Evolutionary conservation across 106 monocot genomes (phyloP), one percentile per base, ranked within the genome.

Genomic region (Dendrobium catenatum): DNA sequence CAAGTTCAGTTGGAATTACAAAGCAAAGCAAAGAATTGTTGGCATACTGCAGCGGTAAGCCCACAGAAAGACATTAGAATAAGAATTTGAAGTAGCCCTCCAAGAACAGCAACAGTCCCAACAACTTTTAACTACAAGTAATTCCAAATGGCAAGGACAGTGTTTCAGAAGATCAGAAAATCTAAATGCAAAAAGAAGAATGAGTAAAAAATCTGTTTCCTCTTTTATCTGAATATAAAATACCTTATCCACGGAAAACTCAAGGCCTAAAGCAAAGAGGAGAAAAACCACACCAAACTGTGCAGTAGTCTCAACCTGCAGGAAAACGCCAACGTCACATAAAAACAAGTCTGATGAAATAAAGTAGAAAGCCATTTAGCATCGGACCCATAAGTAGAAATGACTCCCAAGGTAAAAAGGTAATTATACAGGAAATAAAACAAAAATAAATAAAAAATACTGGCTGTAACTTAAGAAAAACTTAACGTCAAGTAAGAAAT

Each of bases 251-350:
- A 93, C 79, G 0, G 98, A 98, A 87, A 98, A 98, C 81, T 98
- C 98, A 70, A 98, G 95, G 43, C 98, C 98, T 72, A 98, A 81
- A 80, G 95, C 95, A 82, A 95, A 98, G 47, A 98, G 90, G 17
- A 98, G 98, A 84, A 98, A 95, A 0, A 98, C 88, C 18, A 98
- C 95, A 86, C 94, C 98, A 91, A 98, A 95, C 5, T 95, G 95
- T 72, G 95, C 98, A 81, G 93, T 82, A 78, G 98, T 95, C 81
- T 98, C 97, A 81, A 98, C 97, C 97, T 98, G 84, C 29, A 86
- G 56, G 66, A n/a, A 78, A 80, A 79, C 46, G 75, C 29, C 5
- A 49, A 19, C 48, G 29, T 42, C 46, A 55, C 13, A 85, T 27
- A 7, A 48, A 67, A 75, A 33, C 37, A 33, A 76, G 8, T 8